A percentile compares a stretch with the other conserved stretches of the same genome.
These are phyloP conservation scores for Talaromyces sp. DNA, from an alignment of 2,329 filamentous ascomycete genomes.

Conservation along the genomic window DNA sequence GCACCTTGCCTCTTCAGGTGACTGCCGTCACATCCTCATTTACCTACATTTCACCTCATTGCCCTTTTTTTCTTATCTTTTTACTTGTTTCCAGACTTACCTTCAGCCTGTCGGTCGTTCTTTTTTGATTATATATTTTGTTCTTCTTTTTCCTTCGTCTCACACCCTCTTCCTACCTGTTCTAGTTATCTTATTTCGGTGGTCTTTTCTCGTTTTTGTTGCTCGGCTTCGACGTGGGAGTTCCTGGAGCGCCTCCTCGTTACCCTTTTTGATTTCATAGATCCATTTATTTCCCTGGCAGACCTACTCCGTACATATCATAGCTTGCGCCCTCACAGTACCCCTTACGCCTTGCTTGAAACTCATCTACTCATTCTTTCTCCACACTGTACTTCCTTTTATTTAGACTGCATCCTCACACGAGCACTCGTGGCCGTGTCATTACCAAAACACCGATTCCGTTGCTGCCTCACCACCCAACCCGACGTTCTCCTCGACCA, in stretches of 20 bases:
- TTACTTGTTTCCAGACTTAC: not conserved
- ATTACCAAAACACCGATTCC: not conserved
- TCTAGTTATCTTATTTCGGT: not conserved
- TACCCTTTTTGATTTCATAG: constrained; percentile 19
- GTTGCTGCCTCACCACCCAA: not conserved
- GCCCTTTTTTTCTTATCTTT: not conserved
- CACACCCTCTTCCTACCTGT: constrained; percentile 1
- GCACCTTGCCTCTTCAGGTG: constrained; percentile 12
- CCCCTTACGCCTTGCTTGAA: constrained; percentile 17
- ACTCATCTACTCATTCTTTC: constrained; percentile 5
- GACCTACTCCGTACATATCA: not conserved
- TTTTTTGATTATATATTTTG: constrained; percentile 12
- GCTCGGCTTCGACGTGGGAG: constrained; percentile 15
- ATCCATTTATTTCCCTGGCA: constrained; percentile 14
- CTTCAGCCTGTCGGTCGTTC: constrained; percentile 8
- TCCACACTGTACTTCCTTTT: constrained; percentile 5
- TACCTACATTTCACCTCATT: not conserved
- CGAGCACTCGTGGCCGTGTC: constrained; percentile 14
- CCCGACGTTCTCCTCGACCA: not conserved
- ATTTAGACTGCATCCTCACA: constrained; percentile 15
- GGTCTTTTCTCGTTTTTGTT: not conserved
- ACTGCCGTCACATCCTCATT: not conserved
- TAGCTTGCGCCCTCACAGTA: constrained; percentile 15
- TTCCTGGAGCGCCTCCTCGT: constrained; percentile 16
- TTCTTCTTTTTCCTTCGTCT: constrained; percentile 19